A percentile compares a stretch with the other conserved stretches of the same genome.
Conservation (phyloP, 2,329 filamentous ascomycete species). For the Byssothecium circinans region DNA sequence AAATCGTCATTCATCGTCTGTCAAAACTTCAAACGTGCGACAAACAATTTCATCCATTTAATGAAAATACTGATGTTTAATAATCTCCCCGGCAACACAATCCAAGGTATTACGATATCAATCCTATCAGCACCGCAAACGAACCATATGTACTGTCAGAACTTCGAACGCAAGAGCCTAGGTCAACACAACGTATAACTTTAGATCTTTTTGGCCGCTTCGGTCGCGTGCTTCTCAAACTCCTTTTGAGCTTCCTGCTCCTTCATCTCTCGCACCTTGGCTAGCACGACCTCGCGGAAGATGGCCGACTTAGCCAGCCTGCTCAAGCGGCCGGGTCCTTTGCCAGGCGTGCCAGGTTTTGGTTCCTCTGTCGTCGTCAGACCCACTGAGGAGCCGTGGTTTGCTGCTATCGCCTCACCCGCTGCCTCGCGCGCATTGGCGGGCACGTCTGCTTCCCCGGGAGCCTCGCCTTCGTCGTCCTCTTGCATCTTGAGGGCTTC, state of each 20-base stretch:
- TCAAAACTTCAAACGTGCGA: no score
- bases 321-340: constrained; percentile 55
- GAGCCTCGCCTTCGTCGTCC: constrained; percentile 75
- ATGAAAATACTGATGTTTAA: constrained; percentile 9
- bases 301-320: constrained; percentile 69
- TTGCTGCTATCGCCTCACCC: constrained; percentile 44
- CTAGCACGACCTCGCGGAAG: constrained; percentile 90
- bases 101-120: constrained; percentile 31
- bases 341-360: constrained; percentile 25
- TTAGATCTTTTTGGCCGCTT: constrained; percentile 29
- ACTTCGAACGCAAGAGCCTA: constrained; percentile 1
- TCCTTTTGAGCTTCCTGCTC: constrained; percentile 76
- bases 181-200: neutral
- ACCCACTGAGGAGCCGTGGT: constrained; percentile 17
- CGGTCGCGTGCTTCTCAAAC: constrained; percentile 60
- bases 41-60: neutral
- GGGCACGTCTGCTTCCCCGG: constrained; percentile 61
- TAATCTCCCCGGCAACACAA: constrained; percentile 21
- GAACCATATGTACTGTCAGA: neutral
- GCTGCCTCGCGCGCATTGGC: constrained; percentile 63
- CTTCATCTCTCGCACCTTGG: constrained; percentile 91
- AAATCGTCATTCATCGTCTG: neutral
- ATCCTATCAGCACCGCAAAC: constrained; percentile 4
- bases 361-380: constrained; percentile 33
- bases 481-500: constrained; percentile 92